Base-by-base conservation (phyloP, 2,329 filamentous ascomycete species). In the Cordyceps farinosa region DNA sequence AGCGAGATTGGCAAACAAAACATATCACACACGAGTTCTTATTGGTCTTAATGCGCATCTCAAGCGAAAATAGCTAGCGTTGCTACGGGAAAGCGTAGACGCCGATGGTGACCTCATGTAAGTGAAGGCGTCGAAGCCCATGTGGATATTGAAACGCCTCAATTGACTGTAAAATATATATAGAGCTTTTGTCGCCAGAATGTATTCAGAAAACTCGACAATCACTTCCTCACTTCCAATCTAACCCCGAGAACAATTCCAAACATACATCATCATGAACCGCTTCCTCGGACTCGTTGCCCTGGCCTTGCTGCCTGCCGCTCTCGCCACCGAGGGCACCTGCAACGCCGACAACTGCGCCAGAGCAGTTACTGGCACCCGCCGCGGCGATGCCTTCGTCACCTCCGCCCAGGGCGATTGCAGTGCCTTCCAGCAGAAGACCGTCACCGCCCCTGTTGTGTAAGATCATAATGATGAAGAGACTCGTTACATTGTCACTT, bases 301-400 rank as follows among this genome's bases (percentile, higher is more conserved):
- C 29, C 30, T 61, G n/a, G 58, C 58, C 30, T 1, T 60, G 7
- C 15, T 60, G 36, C 57, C 50, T 36, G 8, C 50, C 13, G 58
- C 40, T 30, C 29, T 61, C 29, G 58, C 58, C 40, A 34, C 27
- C 7, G 58, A 36, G 17, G 38, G 38, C 38, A 15, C 38, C 4
- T 61, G 58, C 40, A 40, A 61, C 30, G 29, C 58, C 10, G 58
- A 61, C 50, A 61, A 61, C 50, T 61, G 58, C 58, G 58, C 58
- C 30, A 30, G 58, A 42, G 58, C 58, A 5, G 50, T 61, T 30
- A 61, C 58, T 5, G 58, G 58, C 40, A 61, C 58, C 30, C 50
- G 50, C 3, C 58, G 58, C 30, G 58, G 58, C 36, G 58, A 61
- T 17, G n/a, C 30, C 38, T 53, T 54, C 13, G 48, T 47, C 11